Base-by-base conservation (phyloP, 1,284 basidiomycete genomes). In the Leccinum angustisporum region DNA sequence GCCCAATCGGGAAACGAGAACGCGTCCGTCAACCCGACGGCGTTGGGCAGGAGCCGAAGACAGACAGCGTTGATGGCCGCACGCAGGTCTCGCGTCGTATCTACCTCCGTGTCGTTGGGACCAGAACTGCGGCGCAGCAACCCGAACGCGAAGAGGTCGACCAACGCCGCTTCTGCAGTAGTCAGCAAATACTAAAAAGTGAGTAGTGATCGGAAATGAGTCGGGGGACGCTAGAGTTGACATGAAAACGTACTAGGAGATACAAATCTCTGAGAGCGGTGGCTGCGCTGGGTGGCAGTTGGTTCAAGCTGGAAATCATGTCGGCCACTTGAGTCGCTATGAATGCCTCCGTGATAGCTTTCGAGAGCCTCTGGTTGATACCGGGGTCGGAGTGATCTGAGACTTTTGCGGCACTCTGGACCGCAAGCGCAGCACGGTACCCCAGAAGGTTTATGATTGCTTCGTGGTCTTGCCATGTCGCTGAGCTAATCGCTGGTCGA, bases 1-100 rank as follows among this genome's bases (percentile, higher is more conserved):
- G 91, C 86, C 88, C 88, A 93, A 68, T 94, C 90, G 0, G 84
- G 80, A 71, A 90, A 90, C 0, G 86, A 87, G 70, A 93, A 92
- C 2, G 87, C 86, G 69, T 94, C 91, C 14, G 82, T 86, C 40
- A 94, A 75, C 0, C 85, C 87, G 59, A 94, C 85, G 5, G 82
- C 83, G 64, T 94, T 82, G 0, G 88, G 87, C 3, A 92, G 72
- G 9, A 94, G 69, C 51, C 80, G 77, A 25, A 74, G 65, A 75
- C 86, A 84, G 1, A 84, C 65, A 2, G 71, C 57, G 33, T 84
- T 76, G 61, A 92, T 83, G 1, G 83, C 78, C 33, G 80, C 69
- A 9, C 90, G 83, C 30, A 93, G 74, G 0, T 73, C 72, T 31
- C 81, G 78, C 4, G 85, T 80, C 1, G 81, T 76, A 62, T 88